phyloP scores from a whole-genome alignment of 1,284 basidiomycete species.

The Marasmius tenuissimus region DNA sequence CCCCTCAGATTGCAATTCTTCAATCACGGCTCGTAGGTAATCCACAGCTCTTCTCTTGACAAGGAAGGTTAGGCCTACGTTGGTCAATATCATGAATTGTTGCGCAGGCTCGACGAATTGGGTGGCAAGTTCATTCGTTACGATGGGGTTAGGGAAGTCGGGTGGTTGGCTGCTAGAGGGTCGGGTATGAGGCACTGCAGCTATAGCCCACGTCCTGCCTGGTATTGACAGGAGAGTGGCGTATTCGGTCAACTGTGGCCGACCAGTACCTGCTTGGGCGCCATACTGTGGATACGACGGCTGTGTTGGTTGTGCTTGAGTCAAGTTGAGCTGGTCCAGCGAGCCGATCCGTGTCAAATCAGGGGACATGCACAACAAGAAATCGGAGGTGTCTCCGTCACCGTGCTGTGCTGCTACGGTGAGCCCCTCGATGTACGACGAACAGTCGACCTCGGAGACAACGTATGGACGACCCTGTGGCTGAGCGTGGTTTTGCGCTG shows the following conservation, averaged over 20 bases:
- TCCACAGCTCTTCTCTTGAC: constrained; percentile 86
- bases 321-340: constrained; percentile 57
- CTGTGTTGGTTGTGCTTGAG: constrained; percentile 33
- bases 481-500: constrained; percentile 42
- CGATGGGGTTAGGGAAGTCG: constrained; percentile 47
- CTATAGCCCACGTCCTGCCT: constrained; percentile 84
- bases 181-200: constrained; percentile 45
- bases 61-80: constrained; percentile 81
- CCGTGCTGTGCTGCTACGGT: constrained; percentile 68
- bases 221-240: constrained; percentile 76
- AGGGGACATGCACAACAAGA: constrained; percentile 73
- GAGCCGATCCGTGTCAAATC: constrained; percentile 71
- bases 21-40: constrained; percentile 72
- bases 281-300: constrained; percentile 38
- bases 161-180: constrained; percentile 28
- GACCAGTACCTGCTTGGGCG: constrained; percentile 40
- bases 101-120: constrained; percentile 74
- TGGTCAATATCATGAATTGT: constrained; percentile 86
- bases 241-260: constrained; percentile 72
- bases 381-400: constrained; percentile 73
- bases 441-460: constrained; percentile 52
- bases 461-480: constrained; percentile 54
- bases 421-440: constrained; percentile 65
- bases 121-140: constrained; percentile 78
- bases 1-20: constrained; percentile 68